Percentiles rank a stretch among this genome's conserved stretches.
phyloP scores from a whole-genome alignment of 208 protist genomes.

The Naegleria lovaniensis region DNA sequence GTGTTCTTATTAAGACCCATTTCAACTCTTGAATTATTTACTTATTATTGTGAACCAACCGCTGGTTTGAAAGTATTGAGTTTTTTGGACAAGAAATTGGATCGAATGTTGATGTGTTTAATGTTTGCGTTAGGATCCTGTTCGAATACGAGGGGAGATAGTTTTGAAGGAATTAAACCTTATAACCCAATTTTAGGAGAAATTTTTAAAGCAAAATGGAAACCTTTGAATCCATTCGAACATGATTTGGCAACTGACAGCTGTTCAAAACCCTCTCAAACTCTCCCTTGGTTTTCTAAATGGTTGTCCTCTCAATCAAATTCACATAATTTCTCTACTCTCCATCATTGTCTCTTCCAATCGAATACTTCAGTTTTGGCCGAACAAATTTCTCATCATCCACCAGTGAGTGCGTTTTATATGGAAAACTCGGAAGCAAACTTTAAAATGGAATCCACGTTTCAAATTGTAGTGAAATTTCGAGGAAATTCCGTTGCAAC shows the following conservation, averaged over 20 bases:
- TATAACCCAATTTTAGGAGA: neutral
- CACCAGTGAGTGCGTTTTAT: neutral
- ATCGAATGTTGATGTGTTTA: neutral
- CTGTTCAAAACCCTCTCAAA: neutral
- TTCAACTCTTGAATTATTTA: neutral
- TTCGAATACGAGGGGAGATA: neutral
- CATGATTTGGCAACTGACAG: no score
- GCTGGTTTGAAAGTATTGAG: no score
- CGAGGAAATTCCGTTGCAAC: neutral
- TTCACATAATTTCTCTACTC: no score
- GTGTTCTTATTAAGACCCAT: neutral
- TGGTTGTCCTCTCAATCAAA: no score
- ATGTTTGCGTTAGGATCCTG: neutral
- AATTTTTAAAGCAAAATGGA: neutral
- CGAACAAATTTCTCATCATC: slow-evolving; percentile 22
- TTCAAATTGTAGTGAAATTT: neutral
- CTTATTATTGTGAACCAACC: neutral
- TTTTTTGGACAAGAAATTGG: neutral
- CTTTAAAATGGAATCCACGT: neutral
- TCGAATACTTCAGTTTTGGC: neutral
- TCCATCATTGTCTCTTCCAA: neutral
- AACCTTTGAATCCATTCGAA: no score
- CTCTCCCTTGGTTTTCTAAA: neutral
- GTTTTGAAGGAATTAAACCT: neutral
- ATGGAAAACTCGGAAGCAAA: neutral